A percentile compares a stretch with the other conserved stretches of the same genome.
These are phyloP conservation scores for Penicillium sp. DNA, from an alignment of 2,329 filamentous ascomycete species.

Conservation along the genomic window DNA sequence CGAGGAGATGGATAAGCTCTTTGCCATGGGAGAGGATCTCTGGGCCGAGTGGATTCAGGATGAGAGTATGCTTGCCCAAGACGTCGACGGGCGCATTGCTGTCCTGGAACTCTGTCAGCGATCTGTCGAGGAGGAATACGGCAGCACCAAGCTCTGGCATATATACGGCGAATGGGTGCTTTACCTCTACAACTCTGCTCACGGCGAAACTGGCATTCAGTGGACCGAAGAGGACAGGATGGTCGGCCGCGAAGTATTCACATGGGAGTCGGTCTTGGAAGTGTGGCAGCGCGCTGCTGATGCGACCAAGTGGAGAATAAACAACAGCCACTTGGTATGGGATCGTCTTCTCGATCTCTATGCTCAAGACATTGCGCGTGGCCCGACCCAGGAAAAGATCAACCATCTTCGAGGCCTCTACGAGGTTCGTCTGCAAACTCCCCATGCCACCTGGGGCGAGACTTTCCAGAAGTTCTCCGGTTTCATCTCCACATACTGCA, in stretches of 20 bases:
- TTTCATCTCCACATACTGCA: conserved; percentile 59
- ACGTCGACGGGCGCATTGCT: conserved; percentile 57
- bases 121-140: conserved; percentile 62
- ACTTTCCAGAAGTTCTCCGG: conserved; percentile 62
- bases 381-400: conserved; percentile 51
- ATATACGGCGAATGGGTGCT: conserved; percentile 63
- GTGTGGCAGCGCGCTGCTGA: conserved; percentile 59
- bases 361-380: conserved; percentile 53
- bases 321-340: conserved; percentile 64
- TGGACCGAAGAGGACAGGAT: conserved; percentile 60
- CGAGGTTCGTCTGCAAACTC: conserved; percentile 56
- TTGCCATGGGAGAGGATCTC: conserved; percentile 63
- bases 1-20: conserved; percentile 62
- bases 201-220: conserved; percentile 42
- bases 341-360: conserved; percentile 60
- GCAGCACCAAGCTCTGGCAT: conserved; percentile 62
- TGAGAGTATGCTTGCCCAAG: conserved; percentile 58
- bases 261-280: conserved; percentile 55
- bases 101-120: conserved; percentile 62
- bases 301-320: conserved; percentile 61
- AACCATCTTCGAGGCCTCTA: conserved; percentile 54
- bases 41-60: conserved; percentile 67
- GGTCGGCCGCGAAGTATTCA: conserved; percentile 61
- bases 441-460: conserved; percentile 61
- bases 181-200: conserved; percentile 55